Evolutionary conservation across 2,329 filamentous ascomycete species (phyloP), one percentile per base, ranked within the genome.

Genomic region (Nannizziopsis arthrosporioides): DNA sequence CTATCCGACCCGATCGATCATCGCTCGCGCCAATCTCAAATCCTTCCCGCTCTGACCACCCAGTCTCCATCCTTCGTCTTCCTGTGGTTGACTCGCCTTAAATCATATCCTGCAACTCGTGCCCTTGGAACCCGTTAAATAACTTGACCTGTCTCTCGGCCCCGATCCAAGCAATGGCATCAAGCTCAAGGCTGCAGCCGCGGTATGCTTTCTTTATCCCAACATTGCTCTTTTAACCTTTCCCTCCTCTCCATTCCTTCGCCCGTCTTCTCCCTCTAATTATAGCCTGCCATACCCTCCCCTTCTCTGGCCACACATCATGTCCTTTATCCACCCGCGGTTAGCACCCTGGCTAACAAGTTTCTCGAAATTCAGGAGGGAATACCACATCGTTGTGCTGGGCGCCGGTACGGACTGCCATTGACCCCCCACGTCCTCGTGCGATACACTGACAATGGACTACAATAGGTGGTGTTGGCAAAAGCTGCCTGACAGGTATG

Each of bases 401-500:
- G 85, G 85, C 63, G 82, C 84, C 71, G 84, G 82, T 84, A 69
- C 62, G 76, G 51, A 32, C 9, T 39, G 43, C 9, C 34, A 35
- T 36, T 37, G 42, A 42, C 42, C 44, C 40, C 48, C 11, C 34
- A n/a, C 34, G 11, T 42, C 10, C 17, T n/a, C 37, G n/a, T n/a
- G n/a, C 32, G 9, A 11, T 6, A 38, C 8, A 15, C 42, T 56
- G 56, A 57, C 59, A 44, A 51, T 49, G 17, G 44, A 45, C 43
- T 41, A 40, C 51, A 60, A 59, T 65, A 87, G 84, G 87, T 69
- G 87, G 87, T 65, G 87, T 94, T 62, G 87, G 87, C 53, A 94
- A 94, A 70, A 93, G 86, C 66, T 93, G 87, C 73, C 73, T 94
- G 58, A 94, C 87, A 66, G 85, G 86, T 92, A 73, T 64, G 44